Evolutionary conservation across 139 green algal genomes (phyloP), one percentile per base, ranked within the genome.

Genomic region (Pleodorina starrii): DNA sequence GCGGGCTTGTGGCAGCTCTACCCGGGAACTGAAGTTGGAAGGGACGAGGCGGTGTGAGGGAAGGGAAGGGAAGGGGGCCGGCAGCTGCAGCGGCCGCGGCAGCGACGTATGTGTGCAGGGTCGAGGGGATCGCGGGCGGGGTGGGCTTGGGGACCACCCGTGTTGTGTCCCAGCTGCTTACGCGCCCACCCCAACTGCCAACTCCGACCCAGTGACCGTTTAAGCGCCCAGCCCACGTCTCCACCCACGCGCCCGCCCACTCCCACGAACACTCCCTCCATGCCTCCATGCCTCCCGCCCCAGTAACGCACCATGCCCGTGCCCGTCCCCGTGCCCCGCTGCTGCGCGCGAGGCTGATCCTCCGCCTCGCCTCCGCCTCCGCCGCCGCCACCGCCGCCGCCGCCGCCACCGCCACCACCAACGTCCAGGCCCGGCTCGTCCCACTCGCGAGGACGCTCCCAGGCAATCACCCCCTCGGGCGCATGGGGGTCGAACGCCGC

Each of bases 381-480:
- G 29, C 42, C 71, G 71, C 38, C 40, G 16, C 71, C 72, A 9
- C 72, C 32, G 2, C 1, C 40, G 32, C 42, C 72, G 72, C 27
- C 63, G 9, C 17, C 40, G 1, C 21, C 72, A 10, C 40, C 19
- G 72, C 72, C 27, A 40, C 6, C 72, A 17, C 40, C 35, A 1
- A 6, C 72, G 40, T 80, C 40, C 42, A 7, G 1, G 69, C 32
- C 66, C 17, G 9, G 4, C 71, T 51, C 72, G 35, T 63, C 27
- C 74, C 74, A 82, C 2, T 5, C 74, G 25, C 16, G 50, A n/a
- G 78, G 78, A 10, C 78, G 51, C 78, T 85, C 51, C 78, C 78
- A 85, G 9, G 51, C 19, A 23, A 85, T 40, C 17, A 85, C 54
- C 2, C 78, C 78, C 54, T 85, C 78, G 1, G 78, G 78, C 35